Conservation (phyloP, 23 red algal species). For the Gracilaria domingensis region DNA sequence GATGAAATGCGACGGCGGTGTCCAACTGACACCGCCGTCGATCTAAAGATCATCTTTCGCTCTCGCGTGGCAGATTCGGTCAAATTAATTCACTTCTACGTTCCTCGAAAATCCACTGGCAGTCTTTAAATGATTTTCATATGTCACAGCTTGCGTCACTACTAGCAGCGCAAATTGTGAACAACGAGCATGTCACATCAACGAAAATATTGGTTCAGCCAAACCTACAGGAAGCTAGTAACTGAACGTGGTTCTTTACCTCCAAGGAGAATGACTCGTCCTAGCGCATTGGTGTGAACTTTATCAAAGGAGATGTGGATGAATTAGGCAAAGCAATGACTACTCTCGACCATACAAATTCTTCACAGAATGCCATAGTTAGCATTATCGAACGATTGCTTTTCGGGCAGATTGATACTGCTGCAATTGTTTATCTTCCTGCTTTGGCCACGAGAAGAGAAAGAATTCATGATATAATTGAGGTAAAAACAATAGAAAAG, state of each 20-base stretch:
- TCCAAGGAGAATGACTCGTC: slow-evolving; percentile 1
- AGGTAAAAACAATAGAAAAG: background rate
- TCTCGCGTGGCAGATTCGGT: no score
- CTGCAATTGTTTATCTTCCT: slow-evolving; percentile 4
- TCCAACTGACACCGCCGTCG: no score
- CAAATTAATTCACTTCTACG: no score
- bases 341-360: slow-evolving; percentile 2
- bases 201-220: slow-evolving; percentile 13
- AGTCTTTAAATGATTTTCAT: no score
- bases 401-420: slow-evolving; percentile 21
- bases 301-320: slow-evolving; percentile 2
- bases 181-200: no score
- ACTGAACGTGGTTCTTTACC: slow-evolving; percentile 4
- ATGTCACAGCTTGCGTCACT: no score
- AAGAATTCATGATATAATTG: background rate
- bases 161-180: no score
- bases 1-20: no score
- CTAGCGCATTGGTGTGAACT: background rate
- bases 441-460: background rate
- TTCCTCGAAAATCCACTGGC: no score
- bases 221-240: background rate
- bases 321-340: slow-evolving; percentile 13
- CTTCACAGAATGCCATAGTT: background rate
- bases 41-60: no score
- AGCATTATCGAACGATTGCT: background rate